Evolutionary conservation across 1,284 basidiomycete species (phyloP).

Genomic region (Cryptococcus depauperatus): DNA sequence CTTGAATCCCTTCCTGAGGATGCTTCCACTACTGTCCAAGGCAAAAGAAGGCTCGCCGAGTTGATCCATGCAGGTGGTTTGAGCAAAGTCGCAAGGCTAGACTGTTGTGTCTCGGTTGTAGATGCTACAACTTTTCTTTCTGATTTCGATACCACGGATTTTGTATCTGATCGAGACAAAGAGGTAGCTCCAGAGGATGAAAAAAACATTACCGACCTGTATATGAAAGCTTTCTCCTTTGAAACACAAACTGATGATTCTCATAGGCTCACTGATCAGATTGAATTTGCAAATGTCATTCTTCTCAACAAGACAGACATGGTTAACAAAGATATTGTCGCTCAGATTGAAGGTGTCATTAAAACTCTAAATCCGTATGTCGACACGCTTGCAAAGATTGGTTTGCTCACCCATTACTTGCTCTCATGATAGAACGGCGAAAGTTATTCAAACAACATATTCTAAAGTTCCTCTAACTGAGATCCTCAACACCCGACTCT

Average conservation of each 20-base stretch:
- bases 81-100: slow-evolving; percentile 35
- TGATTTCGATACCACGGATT: slow-evolving; percentile 48
- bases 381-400: slow-evolving; percentile 7
- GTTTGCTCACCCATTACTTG: neutral
- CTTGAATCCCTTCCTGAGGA: slow-evolving; percentile 25
- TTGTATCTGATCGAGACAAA: slow-evolving; percentile 44
- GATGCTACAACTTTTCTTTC: slow-evolving; percentile 42
- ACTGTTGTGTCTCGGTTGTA: slow-evolving; percentile 41
- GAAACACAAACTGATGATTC: slow-evolving; percentile 22
- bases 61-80: slow-evolving; percentile 46
- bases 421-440: slow-evolving; percentile 21
- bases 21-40: slow-evolving; percentile 8
- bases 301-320: slow-evolving; percentile 47
- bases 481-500: slow-evolving; percentile 41
- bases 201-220: slow-evolving; percentile 47
- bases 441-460: slow-evolving; percentile 37
- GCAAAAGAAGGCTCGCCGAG: slow-evolving; percentile 35
- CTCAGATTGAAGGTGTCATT: slow-evolving; percentile 38
- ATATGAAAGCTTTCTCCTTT: slow-evolving; percentile 1
- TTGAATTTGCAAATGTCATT: slow-evolving; percentile 49
- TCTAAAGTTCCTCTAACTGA: slow-evolving; percentile 42
- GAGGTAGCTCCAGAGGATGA: slow-evolving; percentile 47
- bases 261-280: slow-evolving; percentile 40
- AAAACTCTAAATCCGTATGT: slow-evolving; percentile 45
- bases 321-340: slow-evolving; percentile 33